A percentile compares a stretch with the other conserved stretches of the same genome.
phyloP scores from a whole-genome alignment of 768 basidiomycete species.

The Krasilnikovozyma curviuscula region DNA sequence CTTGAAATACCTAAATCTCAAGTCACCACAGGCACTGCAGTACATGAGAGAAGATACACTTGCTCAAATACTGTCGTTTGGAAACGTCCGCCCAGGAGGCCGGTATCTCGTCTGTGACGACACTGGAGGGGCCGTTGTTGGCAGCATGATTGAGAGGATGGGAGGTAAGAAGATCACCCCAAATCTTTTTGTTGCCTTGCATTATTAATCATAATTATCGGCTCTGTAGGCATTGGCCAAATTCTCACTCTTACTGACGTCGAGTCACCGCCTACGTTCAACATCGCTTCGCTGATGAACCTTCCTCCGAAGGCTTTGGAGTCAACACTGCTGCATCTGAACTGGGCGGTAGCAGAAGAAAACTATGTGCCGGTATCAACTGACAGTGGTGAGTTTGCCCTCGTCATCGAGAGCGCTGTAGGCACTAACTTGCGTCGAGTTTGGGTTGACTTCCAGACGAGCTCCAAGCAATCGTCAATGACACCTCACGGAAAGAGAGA shows the following conservation, averaged over 20 bases:
- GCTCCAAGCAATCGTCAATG: no score
- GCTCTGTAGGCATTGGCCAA: constrained; percentile 62
- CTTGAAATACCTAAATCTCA: constrained; percentile 69
- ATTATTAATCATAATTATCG: no score
- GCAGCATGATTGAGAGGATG: constrained; percentile 65
- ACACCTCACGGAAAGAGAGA: constrained; percentile 5
- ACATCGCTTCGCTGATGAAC: constrained; percentile 68
- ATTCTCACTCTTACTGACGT: constrained; percentile 69
- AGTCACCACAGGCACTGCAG: constrained; percentile 52
- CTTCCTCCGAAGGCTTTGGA: constrained; percentile 42
- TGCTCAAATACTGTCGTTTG: constrained; percentile 67
- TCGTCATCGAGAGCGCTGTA: neutral
- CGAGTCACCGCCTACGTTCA: constrained; percentile 83
- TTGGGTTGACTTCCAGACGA: no score
- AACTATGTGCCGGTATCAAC: constrained; percentile 41
- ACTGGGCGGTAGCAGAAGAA: constrained; percentile 77
- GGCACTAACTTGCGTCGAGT: no score
- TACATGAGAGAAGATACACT: constrained; percentile 72
- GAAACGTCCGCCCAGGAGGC: constrained; percentile 70
- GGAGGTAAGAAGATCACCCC: constrained; percentile 44
- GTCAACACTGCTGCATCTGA: constrained; percentile 35
- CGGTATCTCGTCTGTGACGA: constrained; percentile 78
- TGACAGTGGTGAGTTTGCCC: neutral
- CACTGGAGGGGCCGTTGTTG: constrained; percentile 68
- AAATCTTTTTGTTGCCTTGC: neutral